A percentile compares a stretch with the other conserved stretches of the same genome.
phyloP scores from a whole-genome alignment of 495 filamentous ascomycete genomes.

The Penicillium arizonense region DNA sequence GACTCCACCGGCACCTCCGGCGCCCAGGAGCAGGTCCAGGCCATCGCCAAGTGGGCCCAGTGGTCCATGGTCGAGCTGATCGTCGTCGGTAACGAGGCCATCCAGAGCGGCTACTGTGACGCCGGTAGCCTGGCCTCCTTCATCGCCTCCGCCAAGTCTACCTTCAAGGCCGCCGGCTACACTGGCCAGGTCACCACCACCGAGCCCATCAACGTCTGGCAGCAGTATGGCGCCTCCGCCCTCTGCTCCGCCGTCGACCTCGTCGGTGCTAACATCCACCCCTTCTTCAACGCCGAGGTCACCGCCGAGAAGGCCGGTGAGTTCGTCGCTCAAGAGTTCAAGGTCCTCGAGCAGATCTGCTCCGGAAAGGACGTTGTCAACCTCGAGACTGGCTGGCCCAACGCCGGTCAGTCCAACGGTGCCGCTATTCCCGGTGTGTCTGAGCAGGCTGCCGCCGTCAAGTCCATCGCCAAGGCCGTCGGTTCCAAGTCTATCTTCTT shows the following conservation, averaged over 20 bases:
- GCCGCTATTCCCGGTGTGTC: conserved; percentile 60
- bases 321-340: conserved; percentile 68
- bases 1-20: conserved; percentile 56
- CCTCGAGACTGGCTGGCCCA: conserved; percentile 93
- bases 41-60: conserved; percentile 69
- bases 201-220: conserved; percentile 74
- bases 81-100: conserved; percentile 86
- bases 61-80: conserved; percentile 77
- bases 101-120: conserved; percentile 66
- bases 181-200: conserved; percentile 75
- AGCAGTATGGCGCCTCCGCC: conserved; percentile 44
- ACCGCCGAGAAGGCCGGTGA: conserved; percentile 62
- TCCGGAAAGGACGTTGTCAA: conserved; percentile 63
- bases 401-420: conserved; percentile 64
- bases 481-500: conserved; percentile 69
- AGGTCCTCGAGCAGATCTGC: conserved; percentile 65
- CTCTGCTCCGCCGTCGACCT: conserved; percentile 77
- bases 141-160: conserved; percentile 54
- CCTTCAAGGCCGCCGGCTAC: conserved; percentile 63
- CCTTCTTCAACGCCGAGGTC: conserved; percentile 82
- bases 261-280: conserved; percentile 80
- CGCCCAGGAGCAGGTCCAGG: conserved; percentile 65
- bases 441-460: conserved; percentile 72
- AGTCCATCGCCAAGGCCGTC: conserved; percentile 56
- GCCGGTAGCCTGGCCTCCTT: conserved; percentile 64